Percentiles rank a stretch among this genome's conserved stretches.
These are phyloP conservation scores for Aschersonia sp. DNA, from an alignment of 2,329 filamentous ascomycete genomes.

Conservation along the genomic window DNA sequence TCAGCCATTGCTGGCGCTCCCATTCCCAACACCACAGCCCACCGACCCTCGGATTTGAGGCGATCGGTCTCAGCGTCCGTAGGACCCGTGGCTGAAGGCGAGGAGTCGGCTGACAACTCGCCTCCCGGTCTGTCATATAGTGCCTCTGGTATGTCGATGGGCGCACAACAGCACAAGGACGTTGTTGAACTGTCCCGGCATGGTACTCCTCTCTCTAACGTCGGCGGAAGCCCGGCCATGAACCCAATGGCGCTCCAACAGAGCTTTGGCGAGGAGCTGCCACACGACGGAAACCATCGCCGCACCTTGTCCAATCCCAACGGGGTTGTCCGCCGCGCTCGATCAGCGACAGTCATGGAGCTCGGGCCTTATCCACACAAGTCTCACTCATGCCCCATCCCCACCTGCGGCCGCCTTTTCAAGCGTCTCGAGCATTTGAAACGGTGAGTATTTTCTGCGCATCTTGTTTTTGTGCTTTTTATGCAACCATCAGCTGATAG, in stretches of 20 bases:
- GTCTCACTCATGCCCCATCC: constrained; percentile 98
- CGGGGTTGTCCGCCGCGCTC: constrained; percentile 73
- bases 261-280: constrained; percentile 53
- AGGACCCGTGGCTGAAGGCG: constrained; percentile 64
- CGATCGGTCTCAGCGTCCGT: constrained; percentile 83
- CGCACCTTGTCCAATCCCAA: constrained; percentile 56
- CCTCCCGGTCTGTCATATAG: constrained; percentile 63
- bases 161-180: constrained; percentile 59
- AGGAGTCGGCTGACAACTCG: constrained; percentile 66
- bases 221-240: constrained; percentile 69
- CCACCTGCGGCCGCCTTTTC: constrained; percentile 90
- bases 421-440: constrained; percentile 99
- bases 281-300: constrained; percentile 44
- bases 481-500: neutral
- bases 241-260: constrained; percentile 58
- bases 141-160: constrained; percentile 49
- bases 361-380: constrained; percentile 93
- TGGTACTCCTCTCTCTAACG: constrained; percentile 73
- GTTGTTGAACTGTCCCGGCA: constrained; percentile 74
- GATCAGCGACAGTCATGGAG: constrained; percentile 93
- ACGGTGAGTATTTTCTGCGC: constrained; percentile 50
- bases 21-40: constrained; percentile 45
- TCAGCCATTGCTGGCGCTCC: constrained; percentile 53
- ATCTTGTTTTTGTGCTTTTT: neutral
- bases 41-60: constrained; percentile 79